Percentiles rank a stretch among this genome's conserved stretches.
These are phyloP conservation scores for Candida rishiriensis DNA, from an alignment of 805 yeast species.

Conservation along the genomic window DNA sequence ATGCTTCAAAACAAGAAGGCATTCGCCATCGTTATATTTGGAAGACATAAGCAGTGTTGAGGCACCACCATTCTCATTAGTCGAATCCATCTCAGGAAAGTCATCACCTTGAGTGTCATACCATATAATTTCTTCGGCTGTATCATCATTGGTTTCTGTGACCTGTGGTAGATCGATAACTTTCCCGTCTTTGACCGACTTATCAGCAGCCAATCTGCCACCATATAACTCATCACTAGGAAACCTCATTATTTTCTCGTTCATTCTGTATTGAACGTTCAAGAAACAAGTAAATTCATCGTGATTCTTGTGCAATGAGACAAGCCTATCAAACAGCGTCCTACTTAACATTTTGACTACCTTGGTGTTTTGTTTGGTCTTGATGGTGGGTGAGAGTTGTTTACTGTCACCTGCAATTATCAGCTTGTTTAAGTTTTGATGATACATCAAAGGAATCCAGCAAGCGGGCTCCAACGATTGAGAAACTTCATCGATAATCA, in stretches of 20 bases:
- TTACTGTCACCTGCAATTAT: slow-evolving; percentile 90
- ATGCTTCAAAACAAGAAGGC: slow-evolving; percentile 54
- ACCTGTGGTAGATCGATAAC: slow-evolving; percentile 49
- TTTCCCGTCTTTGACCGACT: slow-evolving; percentile 46
- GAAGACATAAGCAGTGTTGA: slow-evolving; percentile 39
- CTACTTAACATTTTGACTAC: slow-evolving; percentile 45
- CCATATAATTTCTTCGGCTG: slow-evolving; percentile 63
- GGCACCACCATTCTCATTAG: slow-evolving; percentile 18
- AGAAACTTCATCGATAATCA: slow-evolving; percentile 93
- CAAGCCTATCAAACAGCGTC: slow-evolving; percentile 80
- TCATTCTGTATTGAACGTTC: slow-evolving; percentile 86
- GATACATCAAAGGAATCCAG: slow-evolving; percentile 85
- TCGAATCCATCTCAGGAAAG: slow-evolving; percentile 55
- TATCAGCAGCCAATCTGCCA: slow-evolving; percentile 58
- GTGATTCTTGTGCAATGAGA: slow-evolving; percentile 43
- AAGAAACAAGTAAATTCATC: slow-evolving; percentile 47
- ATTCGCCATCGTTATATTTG: slow-evolving; percentile 76
- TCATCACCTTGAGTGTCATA: slow-evolving; percentile 92
- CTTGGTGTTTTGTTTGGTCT: slow-evolving; percentile 39
- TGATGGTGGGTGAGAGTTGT: slow-evolving; percentile 89
- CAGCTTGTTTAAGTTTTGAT: slow-evolving; percentile 50
- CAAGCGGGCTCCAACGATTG: slow-evolving; percentile 94
- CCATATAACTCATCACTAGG: slow-evolving; percentile 66
- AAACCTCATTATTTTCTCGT: slow-evolving; percentile 68
- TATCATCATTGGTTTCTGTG: slow-evolving; percentile 38